A percentile compares a stretch with the other conserved stretches of the same genome.
Evolutionary conservation across 139 green algal species (phyloP).

Genomic region (Closterium sp.): DNA sequence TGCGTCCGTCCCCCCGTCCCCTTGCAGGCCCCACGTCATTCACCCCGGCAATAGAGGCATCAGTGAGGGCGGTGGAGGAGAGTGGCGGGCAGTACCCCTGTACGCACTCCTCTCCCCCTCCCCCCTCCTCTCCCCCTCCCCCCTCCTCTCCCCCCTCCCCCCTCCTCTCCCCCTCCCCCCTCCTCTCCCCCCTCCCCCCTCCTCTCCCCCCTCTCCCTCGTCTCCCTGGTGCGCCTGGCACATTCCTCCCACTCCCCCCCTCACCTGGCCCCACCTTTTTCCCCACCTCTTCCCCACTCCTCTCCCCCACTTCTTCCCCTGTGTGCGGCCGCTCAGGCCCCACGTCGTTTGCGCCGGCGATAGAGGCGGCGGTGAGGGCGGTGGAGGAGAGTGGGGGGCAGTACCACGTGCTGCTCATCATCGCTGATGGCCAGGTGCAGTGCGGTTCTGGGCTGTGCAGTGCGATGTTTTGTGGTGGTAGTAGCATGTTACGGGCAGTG

Average conservation of each 20-base stretch:
- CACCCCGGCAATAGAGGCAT: constrained; percentile 67
- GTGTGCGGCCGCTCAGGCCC: no score
- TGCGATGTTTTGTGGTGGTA: no score
- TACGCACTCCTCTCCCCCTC: constrained; percentile 8
- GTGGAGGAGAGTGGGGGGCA: constrained; percentile 52
- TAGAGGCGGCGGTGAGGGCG: constrained; percentile 62
- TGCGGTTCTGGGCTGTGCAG: no score
- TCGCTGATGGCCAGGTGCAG: constrained; percentile 46
- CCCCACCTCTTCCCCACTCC: background rate
- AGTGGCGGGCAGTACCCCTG: constrained; percentile 28
- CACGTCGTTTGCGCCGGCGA: constrained; percentile 75
- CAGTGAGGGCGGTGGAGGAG: constrained; percentile 59
- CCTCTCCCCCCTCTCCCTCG: background rate
- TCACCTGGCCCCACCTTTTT: no score
- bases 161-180: no score
- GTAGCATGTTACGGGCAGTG: no score
- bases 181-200: background rate
- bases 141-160: background rate
- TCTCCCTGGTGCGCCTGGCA: background rate
- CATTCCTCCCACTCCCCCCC: background rate
- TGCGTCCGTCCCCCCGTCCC: no score
- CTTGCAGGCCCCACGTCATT: constrained; percentile 71
- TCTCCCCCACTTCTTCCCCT: background rate
- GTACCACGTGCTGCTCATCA: constrained; percentile 52
- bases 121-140: background rate